phyloP scores from a whole-genome alignment of 805 yeast species.

The Candida patagonica region DNA sequence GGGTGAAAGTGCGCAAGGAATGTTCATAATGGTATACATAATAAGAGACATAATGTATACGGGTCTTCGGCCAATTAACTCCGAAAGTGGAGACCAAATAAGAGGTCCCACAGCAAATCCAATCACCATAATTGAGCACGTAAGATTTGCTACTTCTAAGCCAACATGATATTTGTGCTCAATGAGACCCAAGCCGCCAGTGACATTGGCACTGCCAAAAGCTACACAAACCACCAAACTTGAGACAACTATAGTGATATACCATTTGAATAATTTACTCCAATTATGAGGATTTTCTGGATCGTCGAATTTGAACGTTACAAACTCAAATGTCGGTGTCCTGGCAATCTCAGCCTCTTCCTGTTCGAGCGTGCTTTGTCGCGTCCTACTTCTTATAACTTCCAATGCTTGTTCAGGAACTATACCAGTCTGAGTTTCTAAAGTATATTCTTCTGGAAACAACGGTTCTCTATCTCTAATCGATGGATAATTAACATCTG shows the following conservation, averaged over 20 bases:
- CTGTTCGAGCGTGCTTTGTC: conserved; percentile 20
- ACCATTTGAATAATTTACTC: conserved; percentile 35
- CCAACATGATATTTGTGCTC: conserved; percentile 60
- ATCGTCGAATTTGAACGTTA: conserved; percentile 69
- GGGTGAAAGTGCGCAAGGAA: conserved; percentile 78
- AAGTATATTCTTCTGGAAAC: conserved; percentile 85
- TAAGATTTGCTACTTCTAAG: conserved; percentile 65
- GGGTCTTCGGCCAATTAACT: conserved; percentile 76
- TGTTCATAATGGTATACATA: conserved; percentile 68
- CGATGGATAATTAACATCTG: conserved; percentile 42
- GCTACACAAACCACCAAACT: conserved; percentile 80
- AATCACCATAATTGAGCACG: conserved; percentile 79
- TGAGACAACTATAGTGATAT: conserved; percentile 56
- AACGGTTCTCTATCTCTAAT: conserved; percentile 30
- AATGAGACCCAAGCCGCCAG: conserved; percentile 73
- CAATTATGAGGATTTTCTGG: conserved; percentile 90
- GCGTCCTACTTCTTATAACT: conserved; percentile 52
- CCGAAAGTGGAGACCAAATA: conserved; percentile 83
- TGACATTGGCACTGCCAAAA: conserved; percentile 83
- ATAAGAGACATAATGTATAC: conserved; percentile 71
- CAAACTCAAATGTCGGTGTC: conserved; percentile 35
- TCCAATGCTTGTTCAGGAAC: conserved; percentile 72
- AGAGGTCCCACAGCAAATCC: conserved; percentile 86
- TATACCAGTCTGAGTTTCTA: conserved; percentile 82
- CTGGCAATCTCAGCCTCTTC: conserved; percentile 2